These are phyloP conservation scores for Auricularia auricula-judae DNA, from an alignment of 768 basidiomycete genomes.

Conservation along the genomic window DNA sequence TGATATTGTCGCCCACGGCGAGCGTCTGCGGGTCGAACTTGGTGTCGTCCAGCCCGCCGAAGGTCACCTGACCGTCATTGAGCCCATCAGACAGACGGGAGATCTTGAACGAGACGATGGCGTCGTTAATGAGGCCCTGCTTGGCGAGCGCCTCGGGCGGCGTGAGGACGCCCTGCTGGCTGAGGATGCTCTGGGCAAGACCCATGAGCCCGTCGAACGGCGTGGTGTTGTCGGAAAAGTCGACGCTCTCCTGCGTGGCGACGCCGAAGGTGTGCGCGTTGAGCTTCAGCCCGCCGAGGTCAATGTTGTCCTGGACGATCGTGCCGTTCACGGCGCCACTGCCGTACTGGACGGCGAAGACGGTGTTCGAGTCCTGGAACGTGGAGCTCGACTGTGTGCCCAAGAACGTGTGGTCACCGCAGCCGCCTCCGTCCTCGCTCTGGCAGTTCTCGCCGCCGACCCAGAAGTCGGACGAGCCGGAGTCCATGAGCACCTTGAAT, in stretches of 20 bases:
- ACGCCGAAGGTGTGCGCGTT: conserved; percentile 58
- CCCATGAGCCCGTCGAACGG: conserved; percentile 73
- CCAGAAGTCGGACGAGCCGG: conserved; percentile 61
- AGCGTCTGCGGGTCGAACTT: conserved; percentile 57
- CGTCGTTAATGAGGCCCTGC: conserved; percentile 42
- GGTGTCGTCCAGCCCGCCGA: conserved; percentile 60
- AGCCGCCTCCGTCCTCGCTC: conserved; percentile 19
- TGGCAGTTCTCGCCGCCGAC: conserved; percentile 44
- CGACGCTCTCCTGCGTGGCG: conserved; percentile 42
- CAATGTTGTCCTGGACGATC: conserved; percentile 52
- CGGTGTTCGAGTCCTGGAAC: conserved; percentile 40
- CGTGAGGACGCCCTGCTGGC: conserved; percentile 51
- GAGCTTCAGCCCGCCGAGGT: conserved; percentile 51
- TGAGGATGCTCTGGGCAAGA: conserved; percentile 60
- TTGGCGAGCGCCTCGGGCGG: conserved; percentile 61
- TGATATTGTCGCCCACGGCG: conserved; percentile 52
- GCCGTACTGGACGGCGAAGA: conserved; percentile 58
- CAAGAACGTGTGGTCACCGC: conserved; percentile 55
- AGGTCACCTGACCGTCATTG: conserved; percentile 74
- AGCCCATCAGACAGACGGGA: conserved; percentile 55
- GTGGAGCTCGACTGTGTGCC: conserved; percentile 49
- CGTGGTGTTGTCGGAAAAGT: conserved; percentile 41
- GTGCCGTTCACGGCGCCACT: conserved; percentile 56
- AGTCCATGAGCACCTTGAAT: conserved; percentile 56
- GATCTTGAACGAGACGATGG: conserved; percentile 74